Percentiles rank a stretch among this genome's conserved stretches.
phyloP scores from a whole-genome alignment of 306 rosid species.

The Rosa persica region DNA sequence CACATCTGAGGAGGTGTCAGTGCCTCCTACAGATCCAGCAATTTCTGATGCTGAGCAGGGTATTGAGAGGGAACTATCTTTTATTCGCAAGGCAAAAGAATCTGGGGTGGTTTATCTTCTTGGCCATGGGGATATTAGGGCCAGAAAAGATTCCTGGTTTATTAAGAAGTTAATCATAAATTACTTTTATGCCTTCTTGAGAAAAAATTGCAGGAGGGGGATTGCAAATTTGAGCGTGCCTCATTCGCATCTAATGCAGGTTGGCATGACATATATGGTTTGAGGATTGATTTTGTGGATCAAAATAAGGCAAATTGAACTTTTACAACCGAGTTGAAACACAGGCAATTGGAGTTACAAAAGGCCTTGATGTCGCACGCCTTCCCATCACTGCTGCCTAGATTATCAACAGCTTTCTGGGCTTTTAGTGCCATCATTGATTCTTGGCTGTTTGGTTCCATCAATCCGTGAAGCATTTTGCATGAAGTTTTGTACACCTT shows the following conservation, averaged over 20 bases:
- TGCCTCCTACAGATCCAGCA: slow-evolving; percentile 42
- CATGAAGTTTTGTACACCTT: slow-evolving; percentile 7
- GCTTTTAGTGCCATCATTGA: neutral
- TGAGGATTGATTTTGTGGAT: slow-evolving; percentile 45
- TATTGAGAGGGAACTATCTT: slow-evolving; percentile 85
- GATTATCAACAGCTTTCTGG: slow-evolving; percentile 3
- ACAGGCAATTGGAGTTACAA: neutral
- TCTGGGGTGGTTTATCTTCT: slow-evolving; percentile 95
- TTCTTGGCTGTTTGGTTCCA: slow-evolving; percentile 8
- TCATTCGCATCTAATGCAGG: slow-evolving; percentile 92
- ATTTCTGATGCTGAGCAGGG: slow-evolving; percentile 70
- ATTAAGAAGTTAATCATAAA: slow-evolving; percentile 82
- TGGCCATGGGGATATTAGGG: slow-evolving; percentile 94
- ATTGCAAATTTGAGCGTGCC: slow-evolving; percentile 89
- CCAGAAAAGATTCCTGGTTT: slow-evolving; percentile 91
- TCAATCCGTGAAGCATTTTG: neutral
- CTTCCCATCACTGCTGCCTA: neutral
- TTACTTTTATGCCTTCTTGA: slow-evolving; percentile 85
- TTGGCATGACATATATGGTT: slow-evolving; percentile 98
- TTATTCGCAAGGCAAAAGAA: slow-evolving; percentile 88
- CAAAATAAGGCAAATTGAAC: slow-evolving; percentile 8
- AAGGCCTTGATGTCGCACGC: neutral
- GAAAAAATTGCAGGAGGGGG: slow-evolving; percentile 93
- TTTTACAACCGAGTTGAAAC: neutral
- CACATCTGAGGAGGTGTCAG: slow-evolving; percentile 54